These are phyloP conservation scores for Cantharellus cinnabarinus DNA, from an alignment of 768 basidiomycete genomes.

Conservation along the genomic window DNA sequence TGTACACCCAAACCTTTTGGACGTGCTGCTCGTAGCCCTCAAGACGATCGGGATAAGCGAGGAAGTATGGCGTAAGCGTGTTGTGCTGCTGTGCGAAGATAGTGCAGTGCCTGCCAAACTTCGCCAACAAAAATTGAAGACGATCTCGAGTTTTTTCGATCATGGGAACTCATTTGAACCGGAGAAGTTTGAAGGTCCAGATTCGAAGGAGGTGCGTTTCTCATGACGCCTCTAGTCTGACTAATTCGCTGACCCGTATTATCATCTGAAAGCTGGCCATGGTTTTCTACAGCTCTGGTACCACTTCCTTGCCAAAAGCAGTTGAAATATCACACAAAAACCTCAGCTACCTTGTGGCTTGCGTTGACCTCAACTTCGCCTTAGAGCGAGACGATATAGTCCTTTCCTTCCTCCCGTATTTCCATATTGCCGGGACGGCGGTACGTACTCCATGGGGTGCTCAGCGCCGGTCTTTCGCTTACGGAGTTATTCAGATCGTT, in stretches of 20 bases:
- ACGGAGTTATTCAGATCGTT: neutral
- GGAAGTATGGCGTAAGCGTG: conserved; percentile 2
- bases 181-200: neutral
- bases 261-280: neutral
- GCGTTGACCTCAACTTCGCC: conserved; percentile 2
- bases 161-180: conserved; percentile 6
- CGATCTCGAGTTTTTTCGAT: conserved; percentile 9
- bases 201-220: neutral
- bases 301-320: neutral
- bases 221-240: conserved; percentile 10
- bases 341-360: neutral
- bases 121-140: conserved; percentile 3
- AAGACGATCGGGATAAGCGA: conserved; percentile 9
- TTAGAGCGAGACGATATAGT: neutral
- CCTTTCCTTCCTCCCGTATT: too few relatives aligned
- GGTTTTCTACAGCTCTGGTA: neutral
- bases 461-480: neutral
- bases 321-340: neutral
- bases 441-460: neutral
- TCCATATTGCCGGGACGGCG: too few relatives aligned
- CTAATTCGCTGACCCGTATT: conserved; percentile 1
- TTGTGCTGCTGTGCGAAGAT: conserved; percentile 11
- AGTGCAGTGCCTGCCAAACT: neutral
- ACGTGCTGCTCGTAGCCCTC: conserved; percentile 14
- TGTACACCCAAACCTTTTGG: conserved; percentile 16